These are phyloP conservation scores for Colletotrichum musicola DNA, from an alignment of 2,329 filamentous ascomycete genomes.

Conservation along the genomic window DNA sequence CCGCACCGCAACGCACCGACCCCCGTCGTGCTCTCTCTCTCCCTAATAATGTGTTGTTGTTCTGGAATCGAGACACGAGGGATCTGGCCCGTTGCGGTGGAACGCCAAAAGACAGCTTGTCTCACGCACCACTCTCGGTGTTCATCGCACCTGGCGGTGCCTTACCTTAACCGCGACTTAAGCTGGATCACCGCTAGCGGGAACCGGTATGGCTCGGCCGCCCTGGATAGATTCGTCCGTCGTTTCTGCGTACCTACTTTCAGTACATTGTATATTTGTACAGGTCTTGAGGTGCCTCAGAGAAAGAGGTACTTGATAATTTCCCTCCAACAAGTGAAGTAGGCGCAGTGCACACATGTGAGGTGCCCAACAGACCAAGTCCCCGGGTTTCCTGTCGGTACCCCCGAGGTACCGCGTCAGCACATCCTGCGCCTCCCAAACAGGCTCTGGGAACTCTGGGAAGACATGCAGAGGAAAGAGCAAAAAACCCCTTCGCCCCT, in stretches of 20 bases:
- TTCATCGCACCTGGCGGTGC: not conserved
- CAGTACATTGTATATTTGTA: not conserved
- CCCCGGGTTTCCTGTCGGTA: slow-evolving; percentile 10
- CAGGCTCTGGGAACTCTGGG: slow-evolving; percentile 24
- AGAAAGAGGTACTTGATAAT: not conserved
- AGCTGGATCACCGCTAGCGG: slow-evolving; percentile 24
- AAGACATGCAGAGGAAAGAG: not conserved
- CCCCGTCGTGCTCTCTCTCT: not conserved
- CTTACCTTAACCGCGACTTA: not conserved
- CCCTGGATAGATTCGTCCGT: not conserved
- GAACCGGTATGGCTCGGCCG: slow-evolving; percentile 2
- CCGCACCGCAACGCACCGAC: not conserved
- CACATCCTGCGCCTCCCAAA: slow-evolving; percentile 25
- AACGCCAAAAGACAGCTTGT: slow-evolving; percentile 27
- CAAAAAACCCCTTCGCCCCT: slow-evolving; percentile 10
- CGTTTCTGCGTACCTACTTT: not conserved
- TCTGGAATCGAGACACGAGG: not conserved
- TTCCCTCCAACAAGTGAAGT: too few species aligned
- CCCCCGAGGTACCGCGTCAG: slow-evolving; percentile 20
- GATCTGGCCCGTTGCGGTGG: slow-evolving; percentile 17
- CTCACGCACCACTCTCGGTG: slow-evolving; percentile 10
- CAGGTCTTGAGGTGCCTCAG: not conserved
- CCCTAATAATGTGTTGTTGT: not conserved
- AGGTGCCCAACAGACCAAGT: not conserved
- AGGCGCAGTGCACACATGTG: not conserved